A percentile compares a stretch with the other conserved stretches of the same genome.
Conservation (phyloP, 2,329 filamentous ascomycete species). For the Biscogniauxia marginata region DNA sequence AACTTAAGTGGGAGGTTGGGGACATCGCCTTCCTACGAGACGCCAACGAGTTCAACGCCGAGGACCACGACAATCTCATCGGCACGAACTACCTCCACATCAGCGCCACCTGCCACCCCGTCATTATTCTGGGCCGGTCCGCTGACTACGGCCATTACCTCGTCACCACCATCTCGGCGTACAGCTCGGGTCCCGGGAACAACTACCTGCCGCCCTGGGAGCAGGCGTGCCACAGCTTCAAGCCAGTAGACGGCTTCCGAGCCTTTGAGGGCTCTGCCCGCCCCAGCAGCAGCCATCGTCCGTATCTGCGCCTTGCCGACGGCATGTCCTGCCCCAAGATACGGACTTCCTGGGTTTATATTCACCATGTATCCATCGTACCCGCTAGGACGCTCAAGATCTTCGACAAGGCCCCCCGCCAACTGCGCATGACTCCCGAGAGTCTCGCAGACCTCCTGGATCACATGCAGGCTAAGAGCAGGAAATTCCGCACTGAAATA, state of each 20-base stretch:
- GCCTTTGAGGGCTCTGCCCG: slow-evolving; percentile 31
- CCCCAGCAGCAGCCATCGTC: slow-evolving; percentile 6
- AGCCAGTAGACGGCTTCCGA: slow-evolving; percentile 28
- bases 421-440: slow-evolving; percentile 12
- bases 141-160: slow-evolving; percentile 19
- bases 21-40: slow-evolving; percentile 33
- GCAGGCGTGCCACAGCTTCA: slow-evolving; percentile 22
- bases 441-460: slow-evolving; percentile 15
- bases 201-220: slow-evolving; percentile 32
- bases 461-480: slow-evolving; percentile 6
- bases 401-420: slow-evolving; percentile 14
- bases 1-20: slow-evolving; percentile 18
- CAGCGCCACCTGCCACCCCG: slow-evolving; percentile 32
- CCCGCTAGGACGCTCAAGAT: slow-evolving; percentile 20
- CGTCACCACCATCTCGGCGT: slow-evolving; percentile 35
- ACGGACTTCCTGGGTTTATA: slow-evolving; percentile 28
- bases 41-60: slow-evolving; percentile 8
- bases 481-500: background rate
- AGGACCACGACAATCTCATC: slow-evolving; percentile 20
- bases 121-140: slow-evolving; percentile 31
- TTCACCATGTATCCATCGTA: slow-evolving; percentile 17
- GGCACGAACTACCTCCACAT: slow-evolving; percentile 13
- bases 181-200: slow-evolving; percentile 22
- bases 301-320: slow-evolving; percentile 26
- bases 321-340: slow-evolving; percentile 24